Conservation (phyloP, 345 rosid species). For the Luvunga scandens region DNA sequence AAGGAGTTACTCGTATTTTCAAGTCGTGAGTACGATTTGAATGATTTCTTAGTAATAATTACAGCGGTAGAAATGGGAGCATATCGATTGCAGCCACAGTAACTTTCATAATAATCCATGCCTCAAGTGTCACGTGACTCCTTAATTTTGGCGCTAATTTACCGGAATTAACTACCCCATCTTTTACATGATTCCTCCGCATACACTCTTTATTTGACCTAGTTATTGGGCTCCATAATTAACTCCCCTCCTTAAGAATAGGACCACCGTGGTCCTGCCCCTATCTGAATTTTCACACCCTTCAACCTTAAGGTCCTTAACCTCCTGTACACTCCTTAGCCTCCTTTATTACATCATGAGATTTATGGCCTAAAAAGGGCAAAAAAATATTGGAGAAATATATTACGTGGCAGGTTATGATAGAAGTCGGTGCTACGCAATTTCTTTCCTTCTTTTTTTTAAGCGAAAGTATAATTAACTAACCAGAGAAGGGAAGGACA, state of each 20-base stretch:
- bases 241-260: neutral
- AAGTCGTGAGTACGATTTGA: neutral
- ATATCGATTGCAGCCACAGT: slow-evolving; percentile 5
- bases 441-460: neutral
- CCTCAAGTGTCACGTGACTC: slow-evolving; percentile 13
- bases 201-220: neutral
- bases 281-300: neutral
- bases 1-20: neutral
- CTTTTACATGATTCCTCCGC: neutral
- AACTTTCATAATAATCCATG: neutral
- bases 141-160: slow-evolving; percentile 22
- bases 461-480: too few relatives aligned
- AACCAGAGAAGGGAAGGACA: neutral
- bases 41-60: neutral
- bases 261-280: neutral
- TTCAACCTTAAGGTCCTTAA: neutral
- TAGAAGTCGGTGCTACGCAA: slow-evolving; percentile 5
- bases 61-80: neutral
- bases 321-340: too few relatives aligned
- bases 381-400: neutral
- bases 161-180: slow-evolving; percentile 25
- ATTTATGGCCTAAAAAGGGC: neutral
- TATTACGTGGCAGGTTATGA: neutral
- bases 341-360: neutral
- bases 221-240: neutral